Conservation (phyloP, 2,329 filamentous ascomycete genomes). For the Cladosporium sp. region DNA sequence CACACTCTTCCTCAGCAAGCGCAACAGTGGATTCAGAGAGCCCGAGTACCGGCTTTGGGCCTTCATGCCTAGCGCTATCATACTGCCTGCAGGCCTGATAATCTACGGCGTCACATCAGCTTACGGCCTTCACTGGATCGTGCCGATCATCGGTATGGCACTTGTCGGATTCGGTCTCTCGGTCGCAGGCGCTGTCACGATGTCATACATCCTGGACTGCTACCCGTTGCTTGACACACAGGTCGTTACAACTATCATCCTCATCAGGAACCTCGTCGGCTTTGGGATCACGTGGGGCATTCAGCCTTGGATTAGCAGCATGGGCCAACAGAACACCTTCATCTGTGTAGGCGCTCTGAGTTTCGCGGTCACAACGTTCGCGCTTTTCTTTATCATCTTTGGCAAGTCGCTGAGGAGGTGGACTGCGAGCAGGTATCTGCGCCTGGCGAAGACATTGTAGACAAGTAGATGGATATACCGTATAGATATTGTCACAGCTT, state of each 20-base stretch:
- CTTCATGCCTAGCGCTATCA: conserved; percentile 40
- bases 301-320: conserved; percentile 45
- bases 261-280: conserved; percentile 50
- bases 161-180: conserved; percentile 43
- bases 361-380: conserved; percentile 41
- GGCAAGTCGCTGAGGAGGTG: conserved; percentile 22
- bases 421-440: conserved; percentile 19
- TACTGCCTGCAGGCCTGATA: conserved; percentile 48
- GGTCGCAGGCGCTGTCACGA: conserved; percentile 53
- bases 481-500: not conserved
- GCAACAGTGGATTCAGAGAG: conserved; percentile 42
- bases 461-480: not conserved
- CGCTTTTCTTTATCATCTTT: conserved; percentile 27
- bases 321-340: conserved; percentile 47
- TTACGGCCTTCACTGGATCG: conserved; percentile 48
- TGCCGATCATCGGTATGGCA: conserved; percentile 46
- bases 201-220: conserved; percentile 46
- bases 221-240: conserved; percentile 48
- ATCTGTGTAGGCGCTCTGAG: conserved; percentile 47
- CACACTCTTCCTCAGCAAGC: conserved; percentile 37
- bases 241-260: conserved; percentile 48
- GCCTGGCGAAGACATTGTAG: not conserved
- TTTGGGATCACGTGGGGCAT: conserved; percentile 53
- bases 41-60: conserved; percentile 45
- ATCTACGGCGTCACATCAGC: conserved; percentile 52